These are phyloP conservation scores for Alternaria gaisen DNA, from an alignment of 2,329 filamentous ascomycete genomes.

Conservation along the genomic window DNA sequence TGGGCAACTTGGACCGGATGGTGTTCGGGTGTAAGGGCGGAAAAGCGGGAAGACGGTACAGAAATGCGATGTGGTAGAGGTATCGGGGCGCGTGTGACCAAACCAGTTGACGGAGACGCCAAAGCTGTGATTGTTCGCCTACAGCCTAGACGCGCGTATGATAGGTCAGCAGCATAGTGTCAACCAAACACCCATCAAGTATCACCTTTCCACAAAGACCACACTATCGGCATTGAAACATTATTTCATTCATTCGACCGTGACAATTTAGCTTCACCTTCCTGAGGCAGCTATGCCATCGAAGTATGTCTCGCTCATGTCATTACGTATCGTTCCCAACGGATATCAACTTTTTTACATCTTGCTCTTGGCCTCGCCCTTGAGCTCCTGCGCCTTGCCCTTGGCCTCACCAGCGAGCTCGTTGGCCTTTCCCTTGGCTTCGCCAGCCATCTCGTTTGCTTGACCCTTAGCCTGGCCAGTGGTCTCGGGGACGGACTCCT, in stretches of 20 bases:
- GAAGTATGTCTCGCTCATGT: not conserved
- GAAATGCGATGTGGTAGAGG: too few species aligned
- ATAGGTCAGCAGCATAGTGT: not conserved
- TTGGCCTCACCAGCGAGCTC: constrained; percentile 54
- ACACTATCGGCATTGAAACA: constrained; percentile 1
- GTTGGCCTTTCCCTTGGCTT: constrained; percentile 57
- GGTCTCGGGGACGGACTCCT: constrained; percentile 43
- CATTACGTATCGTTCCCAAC: constrained; percentile 7
- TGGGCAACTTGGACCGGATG: too few species aligned
- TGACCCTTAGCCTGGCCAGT: constrained; percentile 52
- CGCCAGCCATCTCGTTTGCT: constrained; percentile 51
- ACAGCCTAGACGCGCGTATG: too few species aligned
- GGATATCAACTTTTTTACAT: constrained; percentile 32
- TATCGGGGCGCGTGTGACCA: too few species aligned
- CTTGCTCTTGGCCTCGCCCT: constrained; percentile 59
- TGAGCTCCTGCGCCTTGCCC: constrained; percentile 54
- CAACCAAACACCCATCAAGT: not conserved
- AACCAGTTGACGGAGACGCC: too few species aligned
- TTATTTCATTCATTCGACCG: constrained; percentile 10
- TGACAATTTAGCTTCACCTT: not conserved
- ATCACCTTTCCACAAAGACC: not conserved
- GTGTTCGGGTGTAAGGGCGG: too few species aligned
- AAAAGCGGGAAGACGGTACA: too few species aligned
- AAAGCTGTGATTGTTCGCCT: too few species aligned
- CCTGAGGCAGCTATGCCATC: not conserved